Evolutionary conservation across 495 filamentous ascomycete genomes (phyloP).

Genomic region (Articulospora tetracladia): DNA sequence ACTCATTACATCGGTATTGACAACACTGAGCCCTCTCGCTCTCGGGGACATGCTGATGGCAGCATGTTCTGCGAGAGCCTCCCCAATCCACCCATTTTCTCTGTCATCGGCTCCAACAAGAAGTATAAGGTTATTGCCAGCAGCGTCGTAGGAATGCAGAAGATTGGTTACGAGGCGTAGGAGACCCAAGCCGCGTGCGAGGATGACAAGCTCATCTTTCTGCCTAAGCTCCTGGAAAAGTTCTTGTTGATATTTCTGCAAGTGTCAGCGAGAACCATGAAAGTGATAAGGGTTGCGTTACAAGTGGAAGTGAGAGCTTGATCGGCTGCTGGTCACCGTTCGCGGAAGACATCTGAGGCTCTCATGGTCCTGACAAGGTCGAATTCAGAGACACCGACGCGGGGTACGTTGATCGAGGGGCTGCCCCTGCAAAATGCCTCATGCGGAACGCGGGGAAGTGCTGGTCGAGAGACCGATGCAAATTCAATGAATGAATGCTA

Average conservation of each 20-base stretch:
- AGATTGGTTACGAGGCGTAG: slow-evolving; percentile 89
- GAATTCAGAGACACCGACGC: background rate
- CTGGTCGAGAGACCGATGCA: background rate
- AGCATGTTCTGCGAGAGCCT: slow-evolving; percentile 90
- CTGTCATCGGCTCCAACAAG: slow-evolving; percentile 88
- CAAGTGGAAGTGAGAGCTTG: slow-evolving; percentile 89
- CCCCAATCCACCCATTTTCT: slow-evolving; percentile 92
- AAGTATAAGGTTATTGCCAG: slow-evolving; percentile 87
- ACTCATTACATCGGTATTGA: slow-evolving; percentile 91
- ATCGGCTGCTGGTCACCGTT: slow-evolving; percentile 63
- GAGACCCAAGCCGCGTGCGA: slow-evolving; percentile 88
- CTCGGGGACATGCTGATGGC: slow-evolving; percentile 67
- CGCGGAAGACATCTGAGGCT: slow-evolving; percentile 51
- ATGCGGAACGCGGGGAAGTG: background rate
- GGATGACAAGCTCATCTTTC: slow-evolving; percentile 89
- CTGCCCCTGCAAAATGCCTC: too few relatives aligned
- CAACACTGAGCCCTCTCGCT: slow-evolving; percentile 79
- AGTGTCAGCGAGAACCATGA: slow-evolving; percentile 8
- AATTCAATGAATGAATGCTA: background rate
- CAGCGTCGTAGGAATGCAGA: slow-evolving; percentile 93
- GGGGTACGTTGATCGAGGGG: background rate
- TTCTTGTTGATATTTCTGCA: slow-evolving; percentile 78
- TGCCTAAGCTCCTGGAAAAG: slow-evolving; percentile 84
- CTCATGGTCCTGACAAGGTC: slow-evolving; percentile 13
- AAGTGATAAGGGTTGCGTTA: slow-evolving; percentile 33